Evolutionary conservation across 1,284 basidiomycete species (phyloP), one percentile per base, ranked within the genome.

Genomic region (Athelia psychrophila): DNA sequence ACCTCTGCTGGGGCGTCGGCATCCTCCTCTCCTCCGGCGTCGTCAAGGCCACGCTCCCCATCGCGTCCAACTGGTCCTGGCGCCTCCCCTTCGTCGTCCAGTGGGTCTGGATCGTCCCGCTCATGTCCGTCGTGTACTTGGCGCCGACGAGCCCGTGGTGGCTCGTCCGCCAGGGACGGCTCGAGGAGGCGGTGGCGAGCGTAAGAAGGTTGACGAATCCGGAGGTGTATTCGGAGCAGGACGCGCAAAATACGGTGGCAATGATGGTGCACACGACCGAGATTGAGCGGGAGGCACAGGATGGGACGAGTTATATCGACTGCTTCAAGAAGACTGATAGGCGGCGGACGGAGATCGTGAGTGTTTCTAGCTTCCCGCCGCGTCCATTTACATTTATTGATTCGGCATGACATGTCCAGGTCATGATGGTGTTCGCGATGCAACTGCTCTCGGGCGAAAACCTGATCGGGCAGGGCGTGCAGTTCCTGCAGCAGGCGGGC

Each of bases 351-450:
- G 58, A 59, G 57, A 55, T 58, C 49, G 18, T 52, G 27, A 22
- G 19, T 32, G 19, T 32, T 48, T 15, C 22, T 22, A 13, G 2
- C 38, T 30, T 13, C 27, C 27, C 5, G 6, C 13, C 27, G 27
- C 13, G 27, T 6, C 5, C 13, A 30, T 30, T 32, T 22, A 40
- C 52, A 13, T 49, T 23, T 10, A 3, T 44, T 18, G n/a, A 20
- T 30, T 30, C 13, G 27, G 27, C 13, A 5, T 30, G 27, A 5
- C 13, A 30, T 13, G 5, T 5, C 15, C n/a, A 56, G 54, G 51
- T 49, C 6, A 61, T 64, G 51, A 64, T 65, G 54, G 58, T 60
- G 15, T 63, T 62, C 56, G 57, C 56, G 6, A 57, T 56, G 13
- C 59, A 60, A 44, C 51, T 60, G 2, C 52, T 60, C 3, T 57